phyloP scores from a whole-genome alignment of 2,329 filamentous ascomycete genomes.

The Aspergillus fijiensis region DNA sequence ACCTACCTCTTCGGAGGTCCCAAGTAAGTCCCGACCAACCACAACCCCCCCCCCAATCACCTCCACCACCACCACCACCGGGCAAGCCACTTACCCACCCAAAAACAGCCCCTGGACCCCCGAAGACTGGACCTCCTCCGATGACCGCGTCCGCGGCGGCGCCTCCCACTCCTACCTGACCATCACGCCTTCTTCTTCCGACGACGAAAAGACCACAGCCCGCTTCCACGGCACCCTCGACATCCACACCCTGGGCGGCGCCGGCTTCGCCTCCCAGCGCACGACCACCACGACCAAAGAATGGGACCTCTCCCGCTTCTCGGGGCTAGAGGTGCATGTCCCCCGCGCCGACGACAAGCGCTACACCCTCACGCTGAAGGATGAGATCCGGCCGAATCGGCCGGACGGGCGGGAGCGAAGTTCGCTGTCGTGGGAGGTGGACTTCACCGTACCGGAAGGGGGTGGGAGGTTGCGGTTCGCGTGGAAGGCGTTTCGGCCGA shows the following conservation, averaged over 20 bases:
- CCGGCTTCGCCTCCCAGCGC: slow-evolving; percentile 78
- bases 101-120: slow-evolving; percentile 14
- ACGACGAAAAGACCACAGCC: slow-evolving; percentile 34
- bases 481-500: slow-evolving; percentile 67
- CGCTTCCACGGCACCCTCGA: slow-evolving; percentile 69
- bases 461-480: slow-evolving; percentile 53
- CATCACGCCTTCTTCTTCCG: slow-evolving; percentile 28
- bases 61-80: no score
- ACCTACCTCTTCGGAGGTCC: slow-evolving; percentile 17
- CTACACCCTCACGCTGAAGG: slow-evolving; percentile 75
- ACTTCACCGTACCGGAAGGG: slow-evolving; percentile 51
- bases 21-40: slow-evolving; percentile 5
- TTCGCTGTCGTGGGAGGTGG: slow-evolving; percentile 71
- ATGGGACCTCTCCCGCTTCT: slow-evolving; percentile 65
- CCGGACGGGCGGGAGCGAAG: slow-evolving; percentile 68
- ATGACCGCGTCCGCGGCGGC: slow-evolving; percentile 77
- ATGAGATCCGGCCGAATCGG: slow-evolving; percentile 58
- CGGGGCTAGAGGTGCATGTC: slow-evolving; percentile 60
- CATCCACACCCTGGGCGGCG: slow-evolving; percentile 71
- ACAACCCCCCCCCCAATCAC: no score
- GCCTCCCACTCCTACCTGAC: slow-evolving; percentile 58
- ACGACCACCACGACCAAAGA: slow-evolving; percentile 57
- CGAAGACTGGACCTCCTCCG: slow-evolving; percentile 64
- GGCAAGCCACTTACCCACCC: neutral
- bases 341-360: slow-evolving; percentile 57